Conservation (phyloP, 257 asterid genomes). For the Verbascum thapsus region DNA sequence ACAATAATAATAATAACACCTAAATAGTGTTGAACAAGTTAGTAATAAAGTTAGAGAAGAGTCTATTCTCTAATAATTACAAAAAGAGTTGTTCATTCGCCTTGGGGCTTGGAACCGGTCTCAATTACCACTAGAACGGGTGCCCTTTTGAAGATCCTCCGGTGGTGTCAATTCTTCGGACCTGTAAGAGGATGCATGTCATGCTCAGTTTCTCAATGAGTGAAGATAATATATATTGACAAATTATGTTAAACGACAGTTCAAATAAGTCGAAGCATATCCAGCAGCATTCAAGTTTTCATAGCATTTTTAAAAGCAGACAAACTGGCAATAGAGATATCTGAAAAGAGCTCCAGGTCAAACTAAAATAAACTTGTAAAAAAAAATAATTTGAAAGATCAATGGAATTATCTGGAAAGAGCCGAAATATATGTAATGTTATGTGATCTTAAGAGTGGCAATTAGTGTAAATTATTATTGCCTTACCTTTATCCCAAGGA, state of each 20-base stretch:
- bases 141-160: not conserved
- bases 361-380: too few relatives aligned
- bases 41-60: not conserved
- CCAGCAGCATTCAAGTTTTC: slow-evolving; percentile 9
- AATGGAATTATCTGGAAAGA: too few relatives aligned
- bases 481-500: too few relatives aligned
- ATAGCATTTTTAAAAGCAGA: too few relatives aligned
- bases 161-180: slow-evolving; percentile 16
- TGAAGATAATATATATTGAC: not conserved
- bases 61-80: slow-evolving; percentile 7
- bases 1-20: not conserved
- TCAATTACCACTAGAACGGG: not conserved
- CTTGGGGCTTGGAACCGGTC: not conserved
- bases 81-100: not conserved
- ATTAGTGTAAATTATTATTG: too few relatives aligned
- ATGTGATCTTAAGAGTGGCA: too few relatives aligned
- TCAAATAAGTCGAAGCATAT: not conserved
- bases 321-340: not conserved
- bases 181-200: slow-evolving; percentile 26
- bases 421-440: too few relatives aligned
- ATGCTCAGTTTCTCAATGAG: not conserved
- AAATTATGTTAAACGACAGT: not conserved
- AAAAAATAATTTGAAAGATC: too few relatives aligned
- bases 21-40: slow-evolving; percentile 7
- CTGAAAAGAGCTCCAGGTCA: too few relatives aligned